phyloP scores from a whole-genome alignment of 805 yeast species.

The Hemisphaericaspora nanyangensis region DNA sequence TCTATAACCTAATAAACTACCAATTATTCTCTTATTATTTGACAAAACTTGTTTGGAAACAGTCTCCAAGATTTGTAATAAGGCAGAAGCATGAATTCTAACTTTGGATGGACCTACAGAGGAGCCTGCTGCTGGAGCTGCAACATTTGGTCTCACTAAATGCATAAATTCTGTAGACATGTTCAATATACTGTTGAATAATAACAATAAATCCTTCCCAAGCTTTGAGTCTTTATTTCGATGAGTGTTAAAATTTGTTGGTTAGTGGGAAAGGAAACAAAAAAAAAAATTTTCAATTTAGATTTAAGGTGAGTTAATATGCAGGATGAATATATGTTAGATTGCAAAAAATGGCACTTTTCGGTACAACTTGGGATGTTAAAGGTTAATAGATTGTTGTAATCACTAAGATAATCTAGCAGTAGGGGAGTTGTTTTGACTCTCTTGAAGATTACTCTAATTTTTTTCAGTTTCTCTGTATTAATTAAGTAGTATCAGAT shows the following conservation, averaged over 20 bases:
- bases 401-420: too few relatives aligned
- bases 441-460: too few relatives aligned
- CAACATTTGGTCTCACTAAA: slow-evolving; percentile 47
- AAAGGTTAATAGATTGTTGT: too few relatives aligned
- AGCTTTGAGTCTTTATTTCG: background rate
- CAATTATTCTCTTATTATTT: slow-evolving; percentile 59
- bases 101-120: slow-evolving; percentile 50
- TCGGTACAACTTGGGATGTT: too few relatives aligned
- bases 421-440: too few relatives aligned
- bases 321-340: too few relatives aligned
- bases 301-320: too few relatives aligned
- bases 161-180: slow-evolving; percentile 36
- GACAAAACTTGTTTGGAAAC: slow-evolving; percentile 48
- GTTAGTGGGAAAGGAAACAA: too few relatives aligned
- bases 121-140: slow-evolving; percentile 43
- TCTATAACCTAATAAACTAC: slow-evolving; percentile 76
- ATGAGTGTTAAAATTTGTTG: background rate
- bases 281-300: background rate
- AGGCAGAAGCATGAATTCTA: slow-evolving; percentile 63
- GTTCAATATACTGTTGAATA: background rate
- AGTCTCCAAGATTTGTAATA: slow-evolving; percentile 73
- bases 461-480: too few relatives aligned
- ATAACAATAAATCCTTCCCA: background rate
- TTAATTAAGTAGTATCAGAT: too few relatives aligned
- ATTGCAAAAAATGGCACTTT: too few relatives aligned